phyloP scores from a whole-genome alignment of 805 yeast species.

The Pichia cephalocereana region DNA sequence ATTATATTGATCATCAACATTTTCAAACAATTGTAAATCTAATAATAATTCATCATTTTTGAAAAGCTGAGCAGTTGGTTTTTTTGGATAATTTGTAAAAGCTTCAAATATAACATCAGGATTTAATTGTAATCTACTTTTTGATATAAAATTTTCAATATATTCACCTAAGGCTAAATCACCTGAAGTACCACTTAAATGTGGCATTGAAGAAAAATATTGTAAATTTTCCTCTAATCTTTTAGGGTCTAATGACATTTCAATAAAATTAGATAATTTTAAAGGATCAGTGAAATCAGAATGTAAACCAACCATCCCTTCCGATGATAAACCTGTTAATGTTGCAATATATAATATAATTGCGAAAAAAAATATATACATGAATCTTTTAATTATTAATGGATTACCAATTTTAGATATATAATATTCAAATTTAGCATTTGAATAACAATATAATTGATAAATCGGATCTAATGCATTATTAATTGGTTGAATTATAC shows the following conservation, averaged over 20 bases:
- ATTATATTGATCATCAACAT: constrained; percentile 4
- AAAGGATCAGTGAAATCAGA: constrained; percentile 60
- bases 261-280: constrained; percentile 40
- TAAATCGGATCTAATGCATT: constrained; percentile 43
- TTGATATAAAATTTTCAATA: constrained; percentile 47
- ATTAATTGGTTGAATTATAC: constrained; percentile 34
- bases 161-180: constrained; percentile 66
- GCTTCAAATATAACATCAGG: constrained; percentile 44
- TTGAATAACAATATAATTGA: constrained; percentile 35
- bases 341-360: constrained; percentile 47
- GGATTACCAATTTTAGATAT: constrained; percentile 77
- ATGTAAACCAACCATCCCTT: constrained; percentile 28
- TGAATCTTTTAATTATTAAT: constrained; percentile 63
- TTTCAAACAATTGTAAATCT: constrained; percentile 18
- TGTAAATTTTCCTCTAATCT: constrained; percentile 58
- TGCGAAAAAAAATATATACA: constrained; percentile 64
- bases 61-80: constrained; percentile 23
- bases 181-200: constrained; percentile 81
- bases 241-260: constrained; percentile 42
- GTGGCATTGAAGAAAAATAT: constrained; percentile 74
- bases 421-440: constrained; percentile 42
- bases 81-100: constrained; percentile 55
- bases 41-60: constrained; percentile 13
- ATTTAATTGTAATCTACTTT: constrained; percentile 45
- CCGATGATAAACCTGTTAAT: constrained; percentile 45